Evolutionary conservation across 1,284 basidiomycete species (phyloP).

Genomic region (Albatrellus sp.): DNA sequence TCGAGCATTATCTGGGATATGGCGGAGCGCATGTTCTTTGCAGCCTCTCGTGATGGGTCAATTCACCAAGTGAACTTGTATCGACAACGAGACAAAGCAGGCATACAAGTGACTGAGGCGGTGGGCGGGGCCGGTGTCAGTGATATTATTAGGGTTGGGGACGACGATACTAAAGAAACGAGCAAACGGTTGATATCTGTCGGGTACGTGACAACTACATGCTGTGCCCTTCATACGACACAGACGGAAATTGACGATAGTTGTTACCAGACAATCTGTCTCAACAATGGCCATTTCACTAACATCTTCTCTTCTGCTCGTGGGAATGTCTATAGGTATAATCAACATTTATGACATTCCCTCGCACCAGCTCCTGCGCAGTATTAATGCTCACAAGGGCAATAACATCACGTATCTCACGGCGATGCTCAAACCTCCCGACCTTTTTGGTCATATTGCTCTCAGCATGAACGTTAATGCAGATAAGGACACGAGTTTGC

Average conservation of each 20-base stretch:
- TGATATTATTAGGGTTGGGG: slow-evolving; percentile 55
- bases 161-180: slow-evolving; percentile 30
- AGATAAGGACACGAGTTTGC: slow-evolving; percentile 32
- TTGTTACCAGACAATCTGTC: slow-evolving; percentile 39
- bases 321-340: slow-evolving; percentile 63
- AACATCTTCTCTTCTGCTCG: slow-evolving; percentile 60
- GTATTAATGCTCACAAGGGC: slow-evolving; percentile 63
- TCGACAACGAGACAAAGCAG: slow-evolving; percentile 35
- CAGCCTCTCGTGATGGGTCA: slow-evolving; percentile 58
- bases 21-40: slow-evolving; percentile 82
- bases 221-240: slow-evolving; percentile 2
- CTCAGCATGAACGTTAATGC: slow-evolving; percentile 35
- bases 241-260: slow-evolving; percentile 3
- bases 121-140: slow-evolving; percentile 64
- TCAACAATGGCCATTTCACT: slow-evolving; percentile 67
- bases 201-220: slow-evolving; percentile 28
- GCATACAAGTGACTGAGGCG: slow-evolving; percentile 45
- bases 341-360: slow-evolving; percentile 80
- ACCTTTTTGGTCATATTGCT: slow-evolving; percentile 68
- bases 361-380: slow-evolving; percentile 81
- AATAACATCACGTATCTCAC: slow-evolving; percentile 61
- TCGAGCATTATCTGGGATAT: slow-evolving; percentile 65
- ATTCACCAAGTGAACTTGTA: slow-evolving; percentile 78
- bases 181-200: slow-evolving; percentile 51
- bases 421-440: slow-evolving; percentile 72